Evolutionary conservation across 805 yeast species (phyloP), one percentile per base, ranked within the genome.

Genomic region (Zygosaccharomyces rouxii): DNA sequence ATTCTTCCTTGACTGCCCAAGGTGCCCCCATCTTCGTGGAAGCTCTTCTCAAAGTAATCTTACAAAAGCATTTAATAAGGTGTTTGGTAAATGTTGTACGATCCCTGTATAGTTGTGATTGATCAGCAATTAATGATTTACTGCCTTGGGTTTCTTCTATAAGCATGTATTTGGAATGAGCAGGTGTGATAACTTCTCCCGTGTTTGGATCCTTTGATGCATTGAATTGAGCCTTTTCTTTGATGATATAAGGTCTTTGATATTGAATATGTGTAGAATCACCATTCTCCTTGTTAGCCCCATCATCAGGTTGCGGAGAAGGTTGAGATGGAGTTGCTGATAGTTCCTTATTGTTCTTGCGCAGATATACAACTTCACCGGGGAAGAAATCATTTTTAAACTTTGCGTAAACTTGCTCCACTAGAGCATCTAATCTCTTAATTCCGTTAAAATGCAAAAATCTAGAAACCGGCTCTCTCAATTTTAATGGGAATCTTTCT

Each of bases 1-100:
- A 88, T 55, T 83, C 82, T 22, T 79, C 81, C 62, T 84, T 86
- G 13, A 94, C 94, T 18, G 92, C 81, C 98, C 98, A 94, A 2
- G 98, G 98, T 2, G 97, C 92, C 3, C 98, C 97, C 38, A 83
- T 74, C 74, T 86, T 87, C 47, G 84, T 77, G 1, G 90, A 86
- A 48, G 96, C 79, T 6, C 85, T 75, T 63, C 88, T 76, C 57
- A 71, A 29, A 47, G 76, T 77, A 63, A 86, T 76, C 67, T 90
- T 86, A 63, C 90, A 76, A 63, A 94, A 83, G n/a, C 96, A 84
- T 64, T 90, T 86, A 31, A 94, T 85, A 46, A 86, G 77, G 80
- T 90, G 84, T 66, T 92, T 94, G 7, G 97, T 90, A 70, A 89
- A 90, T 46, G 84, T 76, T 52, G 84, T 84, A 51, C 97, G 76